Conservation (phyloP, 2,329 filamentous ascomycete species). For the Ophiostoma perfectum region DNA sequence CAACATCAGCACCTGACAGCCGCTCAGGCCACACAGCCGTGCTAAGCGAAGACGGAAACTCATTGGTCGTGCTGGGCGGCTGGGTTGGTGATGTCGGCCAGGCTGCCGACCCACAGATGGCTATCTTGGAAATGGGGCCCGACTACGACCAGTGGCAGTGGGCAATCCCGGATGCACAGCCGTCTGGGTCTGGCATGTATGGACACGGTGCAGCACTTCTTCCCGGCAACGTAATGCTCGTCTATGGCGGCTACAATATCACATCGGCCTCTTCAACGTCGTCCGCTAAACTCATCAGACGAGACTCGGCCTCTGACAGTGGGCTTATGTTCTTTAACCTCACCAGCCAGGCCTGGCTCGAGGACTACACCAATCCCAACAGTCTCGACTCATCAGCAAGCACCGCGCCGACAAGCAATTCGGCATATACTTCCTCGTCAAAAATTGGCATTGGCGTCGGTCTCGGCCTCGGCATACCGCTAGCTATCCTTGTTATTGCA, state of each 20-base stretch:
- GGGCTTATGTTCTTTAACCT: constrained; percentile 49
- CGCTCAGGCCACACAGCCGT: constrained; percentile 86
- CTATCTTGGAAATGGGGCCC: constrained; percentile 66
- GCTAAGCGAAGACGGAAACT: constrained; percentile 68
- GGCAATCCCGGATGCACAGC: constrained; percentile 54
- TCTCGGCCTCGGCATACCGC: constrained; percentile 56
- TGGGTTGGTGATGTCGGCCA: constrained; percentile 81
- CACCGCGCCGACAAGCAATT: constrained; percentile 21
- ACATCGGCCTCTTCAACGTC: not conserved
- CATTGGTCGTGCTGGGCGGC: constrained; percentile 76
- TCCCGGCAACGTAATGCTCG: constrained; percentile 63
- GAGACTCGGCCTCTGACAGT: constrained; percentile 27
- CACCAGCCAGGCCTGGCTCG: constrained; percentile 50
- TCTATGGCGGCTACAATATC: constrained; percentile 58
- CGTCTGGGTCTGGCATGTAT: constrained; percentile 46
- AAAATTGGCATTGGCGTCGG: constrained; percentile 60
- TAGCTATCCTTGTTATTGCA: constrained; percentile 45
- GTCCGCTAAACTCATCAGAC: constrained; percentile 4
- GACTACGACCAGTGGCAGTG: constrained; percentile 72
- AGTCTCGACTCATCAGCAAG: not conserved
- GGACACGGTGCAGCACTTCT: constrained; percentile 60
- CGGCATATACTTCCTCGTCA: constrained; percentile 30
- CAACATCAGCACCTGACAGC: constrained; percentile 44
- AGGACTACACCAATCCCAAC: constrained; percentile 44
- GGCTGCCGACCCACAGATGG: constrained; percentile 76